Base-by-base conservation (phyloP, 768 basidiomycete genomes). In the Hysterangium stoloniferum region DNA sequence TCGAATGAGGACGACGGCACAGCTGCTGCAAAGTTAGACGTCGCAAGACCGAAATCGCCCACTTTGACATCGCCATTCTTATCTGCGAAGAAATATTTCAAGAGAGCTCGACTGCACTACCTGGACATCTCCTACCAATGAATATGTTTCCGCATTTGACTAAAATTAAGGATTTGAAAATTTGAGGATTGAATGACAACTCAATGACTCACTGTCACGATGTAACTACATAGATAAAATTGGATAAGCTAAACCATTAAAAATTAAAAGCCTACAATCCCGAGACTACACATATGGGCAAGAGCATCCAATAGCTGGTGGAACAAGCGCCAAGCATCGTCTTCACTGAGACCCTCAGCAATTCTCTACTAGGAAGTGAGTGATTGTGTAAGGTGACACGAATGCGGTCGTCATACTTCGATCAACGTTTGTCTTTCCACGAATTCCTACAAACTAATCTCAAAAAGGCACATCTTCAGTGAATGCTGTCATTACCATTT, bases 61-160 rank as follows among this genome's bases (percentile, higher is more conserved):
- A 97, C 86, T 80, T 90, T 91, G 59, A 85, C 86, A 56, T 90
- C 86, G 4, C 86, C 86, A 47, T 85, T 86, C 25, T 78, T 84
- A 61, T 90, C 86, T 89, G 31, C 1, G 24, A 29, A 36, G 15
- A 12, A 24, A 47, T n/a, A 27, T 57, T 15, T 31, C 20, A 52
- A 34, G 5, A 38, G 17, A 56, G n/a, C n/a, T n/a, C n/a, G n/a
- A n/a, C n/a, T n/a, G n/a, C n/a, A n/a, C n/a, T n/a, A n/a, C n/a
- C n/a, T n/a, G 3, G 20, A 38, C 25, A 36, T 20, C 5, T 35
- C n/a, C 4, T 57, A 89, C 90, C 89, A 44, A 95, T 90, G 65
- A 97, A 91, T 55, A 97, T 92, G 59, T 97, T 97, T 0, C 86
- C 87, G 12, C 91, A 69, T 63, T 97, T 97, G 63, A 97, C 87